Percentiles rank a stretch among this genome's conserved stretches.
These are phyloP conservation scores for Candida quercuum DNA, from an alignment of 805 yeast species.

Conservation along the genomic window DNA sequence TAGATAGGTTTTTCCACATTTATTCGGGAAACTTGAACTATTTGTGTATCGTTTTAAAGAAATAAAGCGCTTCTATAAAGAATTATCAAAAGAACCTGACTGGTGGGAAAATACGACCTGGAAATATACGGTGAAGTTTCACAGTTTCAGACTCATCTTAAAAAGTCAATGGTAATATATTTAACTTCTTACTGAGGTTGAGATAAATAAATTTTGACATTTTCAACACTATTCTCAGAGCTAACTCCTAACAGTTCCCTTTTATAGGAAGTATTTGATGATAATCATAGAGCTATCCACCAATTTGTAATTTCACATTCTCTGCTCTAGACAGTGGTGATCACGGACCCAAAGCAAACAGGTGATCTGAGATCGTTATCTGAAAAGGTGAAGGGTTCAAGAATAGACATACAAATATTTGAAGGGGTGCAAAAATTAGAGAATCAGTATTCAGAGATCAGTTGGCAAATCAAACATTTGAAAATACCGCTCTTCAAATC, in stretches of 20 bases:
- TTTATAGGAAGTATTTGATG: conserved; percentile 59
- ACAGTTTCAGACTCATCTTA: conserved; percentile 30
- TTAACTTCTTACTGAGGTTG: conserved; percentile 39
- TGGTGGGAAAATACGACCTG: conserved; percentile 44
- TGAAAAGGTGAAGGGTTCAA: conserved; percentile 49
- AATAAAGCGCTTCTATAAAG: conserved; percentile 52
- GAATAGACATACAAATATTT: conserved; percentile 52
- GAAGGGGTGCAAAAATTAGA: conserved; percentile 62
- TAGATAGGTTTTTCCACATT: too few relatives aligned
- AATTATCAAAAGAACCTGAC: conserved; percentile 41
- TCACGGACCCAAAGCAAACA: conserved; percentile 67
- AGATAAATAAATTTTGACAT: conserved; percentile 15
- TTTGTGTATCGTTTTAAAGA: too few relatives aligned
- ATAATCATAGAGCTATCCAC: conserved; percentile 69
- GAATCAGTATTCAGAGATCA: conserved; percentile 69
- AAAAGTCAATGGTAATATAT: conserved; percentile 29
- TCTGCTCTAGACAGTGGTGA: conserved; percentile 74
- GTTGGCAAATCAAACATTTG: conserved; percentile 68
- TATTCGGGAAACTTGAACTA: too few relatives aligned
- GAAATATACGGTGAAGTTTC: conserved; percentile 38
- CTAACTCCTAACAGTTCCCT: conserved; percentile 7
- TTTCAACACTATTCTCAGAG: background rate
- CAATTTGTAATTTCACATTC: conserved; percentile 67
- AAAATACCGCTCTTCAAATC: conserved; percentile 72
- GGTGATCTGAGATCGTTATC: conserved; percentile 51